Conservation (phyloP, 352 stramenopile genomes). For the Phytophthora ohioensis region DNA sequence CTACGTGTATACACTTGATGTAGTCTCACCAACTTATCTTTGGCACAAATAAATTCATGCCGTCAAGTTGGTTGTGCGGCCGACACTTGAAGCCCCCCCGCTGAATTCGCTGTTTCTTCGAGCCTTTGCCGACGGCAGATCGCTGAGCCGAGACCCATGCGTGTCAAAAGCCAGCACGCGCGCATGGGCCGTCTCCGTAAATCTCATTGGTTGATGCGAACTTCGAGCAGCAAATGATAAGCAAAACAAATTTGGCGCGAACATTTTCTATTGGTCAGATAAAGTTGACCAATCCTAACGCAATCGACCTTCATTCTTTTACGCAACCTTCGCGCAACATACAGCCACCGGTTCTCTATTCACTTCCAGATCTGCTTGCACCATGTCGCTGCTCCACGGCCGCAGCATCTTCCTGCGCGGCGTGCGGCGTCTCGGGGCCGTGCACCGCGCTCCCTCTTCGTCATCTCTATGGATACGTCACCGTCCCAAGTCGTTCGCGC, state of each 20-base stretch:
- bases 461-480: constrained; percentile 2
- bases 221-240: no score
- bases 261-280: constrained; percentile 6
- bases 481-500: constrained; percentile 7
- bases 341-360: neutral
- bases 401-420: constrained; percentile 53
- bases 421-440: constrained; percentile 40
- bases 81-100: no score
- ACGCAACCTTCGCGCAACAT: neutral
- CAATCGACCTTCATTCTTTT: constrained; percentile 18
- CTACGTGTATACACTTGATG: no score
- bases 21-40: no score
- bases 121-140: no score
- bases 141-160: no score
- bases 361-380: constrained; percentile 19
- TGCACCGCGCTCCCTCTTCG: constrained; percentile 9
- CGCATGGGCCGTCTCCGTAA: neutral
- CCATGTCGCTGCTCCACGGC: constrained; percentile 53
- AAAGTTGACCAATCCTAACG: constrained; percentile 15
- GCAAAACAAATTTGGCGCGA: no score
- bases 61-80: no score
- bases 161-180: no score
- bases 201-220: no score
- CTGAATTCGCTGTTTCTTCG: no score
- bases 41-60: no score